A percentile compares a stretch with the other conserved stretches of the same genome.
Conservation (phyloP, 345 rosid genomes). For the Eucalyptus tenuipes region DNA sequence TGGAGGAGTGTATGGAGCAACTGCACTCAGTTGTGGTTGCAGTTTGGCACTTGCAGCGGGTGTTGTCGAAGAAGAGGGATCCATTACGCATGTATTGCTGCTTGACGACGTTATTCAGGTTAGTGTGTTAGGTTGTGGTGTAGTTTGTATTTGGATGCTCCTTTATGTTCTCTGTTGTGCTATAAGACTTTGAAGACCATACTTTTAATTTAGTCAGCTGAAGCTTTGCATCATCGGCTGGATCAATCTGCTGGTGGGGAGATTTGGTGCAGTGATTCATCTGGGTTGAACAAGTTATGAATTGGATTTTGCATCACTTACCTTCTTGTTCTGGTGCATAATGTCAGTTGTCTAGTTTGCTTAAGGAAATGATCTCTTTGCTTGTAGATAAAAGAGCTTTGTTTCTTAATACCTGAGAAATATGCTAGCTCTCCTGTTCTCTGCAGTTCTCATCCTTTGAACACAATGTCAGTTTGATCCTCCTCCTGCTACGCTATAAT, state of each 20-base stretch:
- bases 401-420: background rate
- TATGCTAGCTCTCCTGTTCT: background rate
- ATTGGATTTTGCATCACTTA: background rate
- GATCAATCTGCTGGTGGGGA: background rate
- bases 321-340: background rate
- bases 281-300: background rate
- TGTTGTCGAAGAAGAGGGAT: conserved; percentile 91
- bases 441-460: background rate
- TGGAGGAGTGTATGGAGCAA: conserved; percentile 80
- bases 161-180: background rate
- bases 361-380: background rate
- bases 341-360: background rate
- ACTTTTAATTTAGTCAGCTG: background rate
- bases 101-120: conserved; percentile 96
- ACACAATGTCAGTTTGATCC: background rate
- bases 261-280: background rate
- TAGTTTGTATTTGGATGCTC: background rate
- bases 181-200: background rate
- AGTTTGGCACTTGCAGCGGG: conserved; percentile 98
- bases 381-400: background rate
- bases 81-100: conserved; percentile 91
- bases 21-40: conserved; percentile 70
- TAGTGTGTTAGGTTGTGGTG: background rate
- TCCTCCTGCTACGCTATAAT: background rate
- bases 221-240: background rate